These are phyloP conservation scores for Hypoxylon sp. DNA, from an alignment of 2,329 filamentous ascomycete species.

Conservation along the genomic window DNA sequence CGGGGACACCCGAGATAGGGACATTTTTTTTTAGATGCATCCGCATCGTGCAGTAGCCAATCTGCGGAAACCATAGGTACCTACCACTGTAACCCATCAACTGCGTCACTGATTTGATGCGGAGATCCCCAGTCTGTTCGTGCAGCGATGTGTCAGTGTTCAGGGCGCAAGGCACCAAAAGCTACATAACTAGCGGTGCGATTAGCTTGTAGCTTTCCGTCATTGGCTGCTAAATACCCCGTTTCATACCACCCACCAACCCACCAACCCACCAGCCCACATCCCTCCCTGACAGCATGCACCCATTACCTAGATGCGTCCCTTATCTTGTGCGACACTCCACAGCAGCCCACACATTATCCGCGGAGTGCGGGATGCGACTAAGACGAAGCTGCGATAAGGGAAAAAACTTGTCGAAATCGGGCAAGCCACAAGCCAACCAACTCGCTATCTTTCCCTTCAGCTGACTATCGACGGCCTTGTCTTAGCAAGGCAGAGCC, in stretches of 20 bases:
- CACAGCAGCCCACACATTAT: slow-evolving; percentile 25
- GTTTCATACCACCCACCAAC: slow-evolving; percentile 28
- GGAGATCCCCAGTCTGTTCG: neutral
- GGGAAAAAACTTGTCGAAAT: slow-evolving; percentile 35
- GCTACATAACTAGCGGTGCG: neutral
- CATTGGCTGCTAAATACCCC: slow-evolving; percentile 38
- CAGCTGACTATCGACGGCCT: slow-evolving; percentile 6
- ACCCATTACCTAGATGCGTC: slow-evolving; percentile 15
- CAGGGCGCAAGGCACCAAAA: slow-evolving; percentile 19
- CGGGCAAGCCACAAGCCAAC: slow-evolving; percentile 28
- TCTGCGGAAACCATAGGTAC: slow-evolving; percentile 9
- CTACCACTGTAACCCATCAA: slow-evolving; percentile 4
- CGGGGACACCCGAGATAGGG: slow-evolving; percentile 9
- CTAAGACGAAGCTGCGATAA: slow-evolving; percentile 24
- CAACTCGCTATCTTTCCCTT: neutral
- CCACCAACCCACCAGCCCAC: neutral
- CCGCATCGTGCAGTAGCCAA: slow-evolving; percentile 1
- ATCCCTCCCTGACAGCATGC: neutral
- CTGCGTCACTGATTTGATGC: slow-evolving; percentile 23
- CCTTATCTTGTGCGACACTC: slow-evolving; percentile 44
- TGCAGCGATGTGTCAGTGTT: slow-evolving; percentile 16
- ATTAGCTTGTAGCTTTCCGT: slow-evolving; percentile 22
- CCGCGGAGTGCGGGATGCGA: slow-evolving; percentile 19
- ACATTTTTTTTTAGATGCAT: neutral
- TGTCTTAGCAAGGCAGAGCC: neutral